These are phyloP conservation scores for Colletotrichum caudatum DNA, from an alignment of 2,329 filamentous ascomycete species.

Conservation along the genomic window DNA sequence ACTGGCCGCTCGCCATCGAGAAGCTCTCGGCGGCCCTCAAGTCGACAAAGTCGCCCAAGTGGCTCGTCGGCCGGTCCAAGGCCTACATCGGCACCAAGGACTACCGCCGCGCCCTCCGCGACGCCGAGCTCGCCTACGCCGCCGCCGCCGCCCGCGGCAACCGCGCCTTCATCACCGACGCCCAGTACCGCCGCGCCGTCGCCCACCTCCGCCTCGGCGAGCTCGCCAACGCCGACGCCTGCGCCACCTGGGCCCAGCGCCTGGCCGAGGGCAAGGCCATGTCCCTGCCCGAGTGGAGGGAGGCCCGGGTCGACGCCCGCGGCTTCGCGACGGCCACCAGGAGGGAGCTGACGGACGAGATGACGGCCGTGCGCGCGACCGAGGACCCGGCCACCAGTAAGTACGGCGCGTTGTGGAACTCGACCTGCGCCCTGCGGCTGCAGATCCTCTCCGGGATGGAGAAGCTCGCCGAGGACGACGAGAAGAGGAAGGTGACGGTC, in stretches of 20 bases:
- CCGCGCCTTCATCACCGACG: slow-evolving; percentile 81
- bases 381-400: slow-evolving; percentile 44
- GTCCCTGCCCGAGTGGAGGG: slow-evolving; percentile 48
- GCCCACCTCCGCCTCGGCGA: slow-evolving; percentile 76
- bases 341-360: slow-evolving; percentile 47
- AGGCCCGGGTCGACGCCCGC: slow-evolving; percentile 55
- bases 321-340: slow-evolving; percentile 61
- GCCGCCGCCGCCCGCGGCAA: slow-evolving; percentile 75
- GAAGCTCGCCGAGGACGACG: slow-evolving; percentile 57
- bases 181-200: slow-evolving; percentile 84
- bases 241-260: slow-evolving; percentile 70
- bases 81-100: slow-evolving; percentile 76
- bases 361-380: slow-evolving; percentile 47
- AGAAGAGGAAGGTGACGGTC: slow-evolving; percentile 60
- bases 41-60: slow-evolving; percentile 75
- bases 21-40: slow-evolving; percentile 77
- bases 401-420: slow-evolving; percentile 50
- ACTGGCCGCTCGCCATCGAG: slow-evolving; percentile 76
- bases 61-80: slow-evolving; percentile 85
- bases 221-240: slow-evolving; percentile 80
- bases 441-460: slow-evolving; percentile 61
- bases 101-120: slow-evolving; percentile 73
- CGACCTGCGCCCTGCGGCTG: slow-evolving; percentile 59
- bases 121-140: slow-evolving; percentile 75
- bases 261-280: slow-evolving; percentile 55